Percentiles rank a stretch among this genome's conserved stretches.
These are phyloP conservation scores for Botrytis cinerea DNA, from an alignment of 2,329 filamentous ascomycete species.

Conservation along the genomic window DNA sequence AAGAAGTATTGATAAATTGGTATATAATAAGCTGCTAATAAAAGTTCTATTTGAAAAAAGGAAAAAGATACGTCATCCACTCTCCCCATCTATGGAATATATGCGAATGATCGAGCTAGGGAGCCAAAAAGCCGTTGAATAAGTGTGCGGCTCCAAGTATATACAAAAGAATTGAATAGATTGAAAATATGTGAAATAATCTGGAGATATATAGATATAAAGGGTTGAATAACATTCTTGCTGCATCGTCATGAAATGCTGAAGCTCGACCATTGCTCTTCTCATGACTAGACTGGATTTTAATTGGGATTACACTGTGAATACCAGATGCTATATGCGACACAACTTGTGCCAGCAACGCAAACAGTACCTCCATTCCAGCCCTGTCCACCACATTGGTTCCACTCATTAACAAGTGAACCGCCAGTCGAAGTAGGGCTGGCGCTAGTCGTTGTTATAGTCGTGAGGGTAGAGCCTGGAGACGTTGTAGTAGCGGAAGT, in stretches of 20 bases:
- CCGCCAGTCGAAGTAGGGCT: constrained; percentile 24
- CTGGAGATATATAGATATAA: neutral
- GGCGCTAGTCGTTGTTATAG: constrained; percentile 33
- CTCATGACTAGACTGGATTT: neutral
- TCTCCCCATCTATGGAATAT: too few relatives aligned
- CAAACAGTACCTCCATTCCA: constrained; percentile 32
- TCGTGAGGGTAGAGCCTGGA: constrained; percentile 30
- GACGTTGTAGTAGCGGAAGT: neutral
- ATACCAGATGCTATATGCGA: constrained; percentile 29
- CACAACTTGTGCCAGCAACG: constrained; percentile 28
- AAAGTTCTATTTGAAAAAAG: neutral
- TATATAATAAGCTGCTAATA: neutral
- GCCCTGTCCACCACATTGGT: constrained; percentile 33
- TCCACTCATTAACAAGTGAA: constrained; percentile 24
- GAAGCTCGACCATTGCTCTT: fast-evolving
- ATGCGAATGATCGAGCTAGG: neutral
- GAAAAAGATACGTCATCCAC: neutral
- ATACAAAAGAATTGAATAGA: neutral
- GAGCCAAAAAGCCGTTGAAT: neutral
- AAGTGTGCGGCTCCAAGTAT: neutral
- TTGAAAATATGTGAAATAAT: neutral
- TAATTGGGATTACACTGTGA: constrained; percentile 30
- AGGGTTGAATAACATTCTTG: neutral
- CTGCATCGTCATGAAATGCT: neutral
- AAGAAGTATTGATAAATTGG: neutral